Base-by-base conservation (phyloP, 495 filamentous ascomycete genomes). In the Xylaria nigripes region DNA sequence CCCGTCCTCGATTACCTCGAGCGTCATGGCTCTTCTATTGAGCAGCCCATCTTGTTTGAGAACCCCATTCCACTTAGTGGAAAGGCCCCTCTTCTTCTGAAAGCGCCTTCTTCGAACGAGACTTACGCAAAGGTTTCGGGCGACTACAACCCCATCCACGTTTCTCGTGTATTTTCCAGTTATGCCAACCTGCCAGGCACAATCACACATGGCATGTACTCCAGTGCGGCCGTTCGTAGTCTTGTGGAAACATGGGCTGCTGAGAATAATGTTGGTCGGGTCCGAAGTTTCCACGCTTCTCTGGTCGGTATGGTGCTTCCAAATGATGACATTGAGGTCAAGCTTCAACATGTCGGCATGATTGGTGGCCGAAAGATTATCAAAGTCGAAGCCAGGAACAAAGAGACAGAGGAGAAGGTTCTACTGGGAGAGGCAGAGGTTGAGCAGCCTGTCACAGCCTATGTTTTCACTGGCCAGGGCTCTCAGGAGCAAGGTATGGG, bases 401-500 rank as follows among this genome's bases (percentile, higher is more conserved):
- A 87, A 68, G 90, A 95, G 63, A 90, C 86, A 9, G 92, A 96
- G 58, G 93, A 97, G 58, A 97, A 96, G 72, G 89, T 96, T 16
- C 77, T 99, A 1, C 70, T 92, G 25, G 93, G 90, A 57, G 94
- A 97, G 73, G 94, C 94, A 16, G 93, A 99, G 68, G 90, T 99
- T 53, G 93, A 99, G 70, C 93, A 99, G 64, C 94, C 94, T n/a
- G 87, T 92, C 19, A 91, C 91, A 19, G 82, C 91, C 6, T 99
- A 99, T 60, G 89, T 99, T 57, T 99, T 99, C 72, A 99, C 93
- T 47, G 93, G 93, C 32, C 93, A 99, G 68, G 93, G 93, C 45
- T 94, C 88, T 30, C 93, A 99, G 69, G 93, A 97, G 69, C 94
- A 97, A 68, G 93, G 93, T 46, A 99, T 99, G 93, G 93, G 93